These are phyloP conservation scores for Alternaria panax DNA, from an alignment of 2,329 filamentous ascomycete species.

Conservation along the genomic window DNA sequence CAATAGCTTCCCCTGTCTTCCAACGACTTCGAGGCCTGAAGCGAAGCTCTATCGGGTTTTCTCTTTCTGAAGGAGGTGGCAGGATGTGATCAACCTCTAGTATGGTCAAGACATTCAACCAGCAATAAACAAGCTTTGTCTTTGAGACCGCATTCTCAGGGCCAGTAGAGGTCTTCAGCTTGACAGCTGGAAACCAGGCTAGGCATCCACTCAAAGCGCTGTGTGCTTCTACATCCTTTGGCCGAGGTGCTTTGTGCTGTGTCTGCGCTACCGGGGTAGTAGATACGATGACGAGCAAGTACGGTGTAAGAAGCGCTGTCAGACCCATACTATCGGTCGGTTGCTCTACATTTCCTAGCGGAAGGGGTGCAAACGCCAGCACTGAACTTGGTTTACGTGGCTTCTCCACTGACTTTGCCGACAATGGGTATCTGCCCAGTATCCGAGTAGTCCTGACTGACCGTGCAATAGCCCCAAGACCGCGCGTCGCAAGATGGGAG, in stretches of 20 bases:
- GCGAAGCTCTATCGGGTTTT: conserved; percentile 77
- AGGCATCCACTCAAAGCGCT: conserved; percentile 92
- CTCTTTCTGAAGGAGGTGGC: conserved; percentile 68
- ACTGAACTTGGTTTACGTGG: conserved; percentile 91
- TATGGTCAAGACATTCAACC: conserved; percentile 97
- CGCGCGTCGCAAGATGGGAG: conserved; percentile 91
- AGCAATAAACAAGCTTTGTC: conserved; percentile 94
- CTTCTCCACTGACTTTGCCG: conserved; percentile 67
- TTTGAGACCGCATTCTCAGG: conserved; percentile 74
- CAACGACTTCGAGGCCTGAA: conserved; percentile 87
- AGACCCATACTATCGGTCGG: conserved; percentile 86
- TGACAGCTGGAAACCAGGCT: conserved; percentile 97
- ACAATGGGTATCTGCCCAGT: conserved; percentile 85
- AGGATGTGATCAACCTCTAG: conserved; percentile 78
- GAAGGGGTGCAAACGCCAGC: conserved; percentile 86
- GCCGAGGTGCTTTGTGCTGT: conserved; percentile 89
- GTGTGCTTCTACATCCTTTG: conserved; percentile 89
- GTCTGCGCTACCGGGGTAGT: conserved; percentile 96
- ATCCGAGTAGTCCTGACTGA: conserved; percentile 90
- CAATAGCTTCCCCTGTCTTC: conserved; percentile 94
- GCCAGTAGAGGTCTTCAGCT: conserved; percentile 75
- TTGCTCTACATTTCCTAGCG: conserved; percentile 92
- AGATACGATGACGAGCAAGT: conserved; percentile 94
- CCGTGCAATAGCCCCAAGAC: conserved; percentile 83
- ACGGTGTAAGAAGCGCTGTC: conserved; percentile 94